Base-by-base conservation (phyloP, 192 early-diverging fungal species). In the Linnemannia hyalina region DNA sequence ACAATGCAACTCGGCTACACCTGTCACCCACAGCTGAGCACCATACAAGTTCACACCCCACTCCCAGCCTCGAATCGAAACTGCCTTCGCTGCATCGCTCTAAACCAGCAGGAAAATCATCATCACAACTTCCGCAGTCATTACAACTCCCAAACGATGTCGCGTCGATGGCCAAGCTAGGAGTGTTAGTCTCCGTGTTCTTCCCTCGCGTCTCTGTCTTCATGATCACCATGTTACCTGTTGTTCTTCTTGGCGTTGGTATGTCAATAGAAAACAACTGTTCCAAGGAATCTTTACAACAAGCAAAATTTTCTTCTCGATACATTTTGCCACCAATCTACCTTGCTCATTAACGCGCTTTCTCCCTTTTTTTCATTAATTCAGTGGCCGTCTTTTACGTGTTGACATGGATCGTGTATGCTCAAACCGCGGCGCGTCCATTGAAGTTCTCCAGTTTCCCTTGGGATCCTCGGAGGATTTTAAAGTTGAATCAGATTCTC, bases 401-500 rank as follows among this genome's bases (percentile, higher is more conserved):
- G 38, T 15, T 80, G 23, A 71, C 78, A 20, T 80, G 78, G 78
- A 49, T 47, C 40, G 54, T 80, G 6, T 80, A 80, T 32, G 57
- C 29, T 22, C 46, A 38, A 26, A 60, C 11, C 5, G 78, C 38
- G 15, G 44, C 55, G 20, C 68, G 68, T 26, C 63, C 41, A n/a
- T 35, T 79, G 36, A 80, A 40, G 3, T 44, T 74, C 22, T 74
- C 71, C 11, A 65, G 46, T 9, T 41, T 80, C 22, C 78, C 71
- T 9, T 49, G 49, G 70, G 71, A 80, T 38, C 78, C 78, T n/a
- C 26, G 71, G 44, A 73, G 78, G 42, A 68, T 80, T 57, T 32
- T 69, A 16, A 80, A 80, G 71, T n/a, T 80, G 36, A 80, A 80
- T 42, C 18, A 29, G 42, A 71, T 80, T 35, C 35, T 76, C 35